Conservation (phyloP, 2,329 filamentous ascomycete genomes). For the Fusarium aywerte region DNA sequence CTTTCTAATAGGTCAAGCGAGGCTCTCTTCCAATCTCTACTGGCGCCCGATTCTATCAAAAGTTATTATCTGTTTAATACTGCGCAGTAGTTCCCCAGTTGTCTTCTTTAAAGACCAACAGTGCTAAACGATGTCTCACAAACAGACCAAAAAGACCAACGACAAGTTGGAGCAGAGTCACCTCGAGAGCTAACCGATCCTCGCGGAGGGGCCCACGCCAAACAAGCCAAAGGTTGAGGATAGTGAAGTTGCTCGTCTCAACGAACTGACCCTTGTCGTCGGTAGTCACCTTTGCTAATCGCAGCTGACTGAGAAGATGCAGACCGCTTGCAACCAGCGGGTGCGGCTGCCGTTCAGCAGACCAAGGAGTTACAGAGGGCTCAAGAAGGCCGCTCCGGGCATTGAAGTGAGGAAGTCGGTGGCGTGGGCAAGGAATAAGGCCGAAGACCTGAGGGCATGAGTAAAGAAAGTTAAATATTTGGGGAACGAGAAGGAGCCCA, state of each 20-base stretch:
- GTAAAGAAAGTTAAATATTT: constrained; percentile 97
- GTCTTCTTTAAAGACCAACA: constrained; percentile 90
- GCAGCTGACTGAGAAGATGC: constrained; percentile 74
- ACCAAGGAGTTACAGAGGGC: constrained; percentile 83
- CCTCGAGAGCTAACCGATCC: constrained; percentile 81
- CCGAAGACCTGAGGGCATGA: constrained; percentile 92
- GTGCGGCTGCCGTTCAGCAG: constrained; percentile 72
- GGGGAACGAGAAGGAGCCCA: constrained; percentile 87
- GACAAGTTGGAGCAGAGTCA: constrained; percentile 80
- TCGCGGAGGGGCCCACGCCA: constrained; percentile 94
- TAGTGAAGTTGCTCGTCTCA: constrained; percentile 89
- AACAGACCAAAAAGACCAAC: constrained; percentile 87
- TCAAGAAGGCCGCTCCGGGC: constrained; percentile 85
- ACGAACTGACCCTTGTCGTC: constrained; percentile 76
- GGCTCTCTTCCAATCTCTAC: background rate
- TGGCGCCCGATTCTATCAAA: background rate
- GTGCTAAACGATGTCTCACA: constrained; percentile 83
- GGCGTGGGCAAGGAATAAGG: constrained; percentile 89
- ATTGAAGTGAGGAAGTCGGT: constrained; percentile 91
- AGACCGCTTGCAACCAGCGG: constrained; percentile 71
- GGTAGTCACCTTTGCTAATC: constrained; percentile 73
- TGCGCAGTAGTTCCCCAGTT: constrained; percentile 68
- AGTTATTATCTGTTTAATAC: constrained; percentile 24
- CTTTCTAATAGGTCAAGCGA: background rate
- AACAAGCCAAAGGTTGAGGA: constrained; percentile 95